Conservation (phyloP, 768 basidiomycete genomes). For the Trametes punicea region DNA sequence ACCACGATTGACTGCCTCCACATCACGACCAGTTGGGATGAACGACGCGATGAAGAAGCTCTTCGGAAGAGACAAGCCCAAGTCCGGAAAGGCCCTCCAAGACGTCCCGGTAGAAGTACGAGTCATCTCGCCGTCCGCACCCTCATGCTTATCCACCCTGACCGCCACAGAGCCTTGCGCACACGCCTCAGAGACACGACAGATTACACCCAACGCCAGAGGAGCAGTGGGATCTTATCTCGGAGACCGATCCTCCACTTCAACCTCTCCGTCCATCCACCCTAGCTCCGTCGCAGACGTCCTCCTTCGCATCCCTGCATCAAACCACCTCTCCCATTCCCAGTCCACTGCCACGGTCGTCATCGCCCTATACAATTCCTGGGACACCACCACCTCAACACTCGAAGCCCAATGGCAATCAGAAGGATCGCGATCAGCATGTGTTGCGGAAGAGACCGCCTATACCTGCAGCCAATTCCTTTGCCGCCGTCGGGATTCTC, state of each 20-base stretch:
- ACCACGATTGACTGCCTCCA: constrained; percentile 10
- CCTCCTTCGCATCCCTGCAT: constrained; percentile 11
- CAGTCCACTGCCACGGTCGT: constrained; percentile 12
- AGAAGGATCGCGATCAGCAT: constrained; percentile 23
- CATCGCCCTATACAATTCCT: constrained; percentile 10
- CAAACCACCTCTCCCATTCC: constrained; percentile 13
- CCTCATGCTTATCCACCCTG: not conserved
- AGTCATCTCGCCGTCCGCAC: constrained; percentile 9
- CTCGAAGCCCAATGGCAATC: constrained; percentile 11
- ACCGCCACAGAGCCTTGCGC: constrained; percentile 15
- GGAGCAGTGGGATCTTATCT: constrained; percentile 28
- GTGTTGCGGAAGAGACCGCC: constrained; percentile 28
- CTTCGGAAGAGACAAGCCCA: constrained; percentile 50
- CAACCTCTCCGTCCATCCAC: constrained; percentile 12
- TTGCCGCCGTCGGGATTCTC: constrained; percentile 52
- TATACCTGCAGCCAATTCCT: constrained; percentile 23
- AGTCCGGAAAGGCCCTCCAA: constrained; percentile 32
- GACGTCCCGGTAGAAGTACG: constrained; percentile 30
- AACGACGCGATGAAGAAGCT: constrained; percentile 52
- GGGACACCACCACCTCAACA: constrained; percentile 3
- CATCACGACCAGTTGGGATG: constrained; percentile 2
- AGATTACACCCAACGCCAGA: constrained; percentile 20
- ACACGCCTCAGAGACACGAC: constrained; percentile 17
- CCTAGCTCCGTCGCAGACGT: constrained; percentile 7
- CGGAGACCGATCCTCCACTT: constrained; percentile 17